Percentiles rank a stretch among this genome's conserved stretches.
Evolutionary conservation across 805 yeast species (phyloP).

Genomic region (Ogataea henricii): DNA sequence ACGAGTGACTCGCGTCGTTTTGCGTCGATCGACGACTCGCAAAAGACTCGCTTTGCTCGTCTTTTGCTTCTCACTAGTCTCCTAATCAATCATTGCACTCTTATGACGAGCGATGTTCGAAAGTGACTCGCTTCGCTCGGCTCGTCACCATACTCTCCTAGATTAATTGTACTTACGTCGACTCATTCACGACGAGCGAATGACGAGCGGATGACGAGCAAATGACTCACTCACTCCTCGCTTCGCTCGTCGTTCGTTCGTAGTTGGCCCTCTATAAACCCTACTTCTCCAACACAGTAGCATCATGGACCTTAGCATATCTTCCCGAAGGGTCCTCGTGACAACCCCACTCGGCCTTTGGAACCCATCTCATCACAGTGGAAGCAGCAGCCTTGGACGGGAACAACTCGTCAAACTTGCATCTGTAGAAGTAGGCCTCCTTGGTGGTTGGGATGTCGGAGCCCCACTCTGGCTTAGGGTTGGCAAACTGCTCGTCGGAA

Average conservation of each 20-base stretch:
- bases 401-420: slow-evolving; percentile 92
- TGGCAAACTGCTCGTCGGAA: slow-evolving; percentile 85
- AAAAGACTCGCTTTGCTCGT: no score
- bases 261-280: background rate
- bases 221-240: background rate
- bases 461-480: slow-evolving; percentile 97
- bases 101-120: no score
- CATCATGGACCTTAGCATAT: slow-evolving; percentile 86
- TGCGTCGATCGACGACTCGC: no score
- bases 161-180: no score
- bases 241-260: background rate
- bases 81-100: no score
- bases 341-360: slow-evolving; percentile 99
- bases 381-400: slow-evolving; percentile 88
- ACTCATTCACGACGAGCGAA: no score
- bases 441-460: slow-evolving; percentile 91
- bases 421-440: slow-evolving; percentile 99
- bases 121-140: no score
- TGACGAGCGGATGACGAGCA: no score
- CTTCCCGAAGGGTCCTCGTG: slow-evolving; percentile 99
- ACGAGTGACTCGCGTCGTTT: no score
- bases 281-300: slow-evolving; percentile 45
- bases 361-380: slow-evolving; percentile 99
- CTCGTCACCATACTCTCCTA: no score
- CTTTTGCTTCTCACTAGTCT: no score